Percentiles rank a stretch among this genome's conserved stretches.
These are phyloP conservation scores for Poteriospumella lacustris DNA, from an alignment of 108 stramenopile genomes.

Conservation along the genomic window DNA sequence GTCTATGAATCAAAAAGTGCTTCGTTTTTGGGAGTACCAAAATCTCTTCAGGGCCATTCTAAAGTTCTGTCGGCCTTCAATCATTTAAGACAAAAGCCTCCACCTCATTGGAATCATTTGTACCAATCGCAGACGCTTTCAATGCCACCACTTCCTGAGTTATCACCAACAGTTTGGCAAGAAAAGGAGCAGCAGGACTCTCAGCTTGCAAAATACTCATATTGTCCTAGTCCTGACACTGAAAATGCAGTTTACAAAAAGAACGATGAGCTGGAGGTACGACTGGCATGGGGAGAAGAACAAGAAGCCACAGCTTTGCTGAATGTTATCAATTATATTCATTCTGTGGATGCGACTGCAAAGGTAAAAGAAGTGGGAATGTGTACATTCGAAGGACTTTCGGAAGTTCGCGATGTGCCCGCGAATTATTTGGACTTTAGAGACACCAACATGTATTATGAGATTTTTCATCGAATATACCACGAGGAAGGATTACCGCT, in stretches of 20 bases:
- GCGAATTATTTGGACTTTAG: background rate
- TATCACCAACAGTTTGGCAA: background rate
- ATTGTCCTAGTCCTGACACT: background rate
- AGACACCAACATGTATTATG: no score
- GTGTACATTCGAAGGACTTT: slow-evolving; percentile 1
- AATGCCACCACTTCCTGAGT: background rate
- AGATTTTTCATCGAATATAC: no score
- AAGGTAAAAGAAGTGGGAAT: background rate
- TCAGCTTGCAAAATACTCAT: background rate
- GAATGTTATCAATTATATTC: background rate
- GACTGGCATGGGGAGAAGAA: background rate
- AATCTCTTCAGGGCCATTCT: background rate
- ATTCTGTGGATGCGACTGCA: background rate
- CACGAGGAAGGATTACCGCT: background rate
- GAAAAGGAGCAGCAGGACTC: background rate
- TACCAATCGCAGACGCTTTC: background rate
- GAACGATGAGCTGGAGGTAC: background rate
- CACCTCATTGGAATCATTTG: background rate
- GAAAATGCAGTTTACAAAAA: background rate
- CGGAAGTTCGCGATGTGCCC: background rate
- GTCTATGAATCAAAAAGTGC: background rate
- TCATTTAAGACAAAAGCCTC: background rate
- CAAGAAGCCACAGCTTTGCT: slow-evolving; percentile 11
- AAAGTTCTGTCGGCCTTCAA: background rate
- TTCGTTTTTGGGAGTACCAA: background rate